Percentiles rank a stretch among this genome's conserved stretches.
Evolutionary conservation across 345 rosid genomes (phyloP).

Genomic region (Boechera divaricarpa): DNA sequence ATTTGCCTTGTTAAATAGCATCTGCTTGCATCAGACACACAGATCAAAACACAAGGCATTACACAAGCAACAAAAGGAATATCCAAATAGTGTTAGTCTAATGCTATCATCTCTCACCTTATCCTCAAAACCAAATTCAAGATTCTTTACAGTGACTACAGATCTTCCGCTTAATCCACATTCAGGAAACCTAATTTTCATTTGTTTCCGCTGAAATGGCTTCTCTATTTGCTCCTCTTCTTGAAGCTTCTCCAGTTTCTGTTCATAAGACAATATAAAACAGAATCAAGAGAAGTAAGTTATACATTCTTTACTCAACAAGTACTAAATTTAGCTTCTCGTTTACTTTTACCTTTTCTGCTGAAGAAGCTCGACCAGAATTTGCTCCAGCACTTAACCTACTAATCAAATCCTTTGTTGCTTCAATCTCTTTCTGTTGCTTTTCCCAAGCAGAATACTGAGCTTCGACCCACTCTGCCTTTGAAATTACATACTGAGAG

Average conservation of each 20-base stretch:
- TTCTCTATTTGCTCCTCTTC: constrained; percentile 76
- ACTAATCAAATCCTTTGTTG: constrained; percentile 70
- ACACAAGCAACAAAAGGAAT: constrained; percentile 1
- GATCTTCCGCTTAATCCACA: constrained; percentile 83
- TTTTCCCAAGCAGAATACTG: constrained; percentile 85
- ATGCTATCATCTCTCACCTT: constrained; percentile 55
- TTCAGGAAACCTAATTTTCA: constrained; percentile 91
- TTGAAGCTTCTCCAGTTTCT: constrained; percentile 84
- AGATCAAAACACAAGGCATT: constrained; percentile 21
- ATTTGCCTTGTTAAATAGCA: constrained; percentile 65
- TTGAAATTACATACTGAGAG: constrained; percentile 73
- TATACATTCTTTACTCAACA: not conserved
- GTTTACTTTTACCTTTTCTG: constrained; percentile 63
- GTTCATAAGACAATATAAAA: constrained; percentile 23
- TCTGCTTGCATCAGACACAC: constrained; percentile 47
- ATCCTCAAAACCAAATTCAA: constrained; percentile 73
- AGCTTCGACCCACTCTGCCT: constrained; percentile 76
- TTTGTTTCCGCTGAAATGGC: constrained; percentile 84
- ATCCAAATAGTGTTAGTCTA: not conserved
- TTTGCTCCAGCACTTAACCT: constrained; percentile 82
- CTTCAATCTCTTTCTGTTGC: constrained; percentile 89
- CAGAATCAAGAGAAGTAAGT: constrained; percentile 19
- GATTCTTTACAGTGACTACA: constrained; percentile 67
- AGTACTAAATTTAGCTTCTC: not conserved
- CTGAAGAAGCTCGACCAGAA: constrained; percentile 93